Conservation (phyloP, 352 stramenopile genomes). For the Blastocystis sp. region DNA sequence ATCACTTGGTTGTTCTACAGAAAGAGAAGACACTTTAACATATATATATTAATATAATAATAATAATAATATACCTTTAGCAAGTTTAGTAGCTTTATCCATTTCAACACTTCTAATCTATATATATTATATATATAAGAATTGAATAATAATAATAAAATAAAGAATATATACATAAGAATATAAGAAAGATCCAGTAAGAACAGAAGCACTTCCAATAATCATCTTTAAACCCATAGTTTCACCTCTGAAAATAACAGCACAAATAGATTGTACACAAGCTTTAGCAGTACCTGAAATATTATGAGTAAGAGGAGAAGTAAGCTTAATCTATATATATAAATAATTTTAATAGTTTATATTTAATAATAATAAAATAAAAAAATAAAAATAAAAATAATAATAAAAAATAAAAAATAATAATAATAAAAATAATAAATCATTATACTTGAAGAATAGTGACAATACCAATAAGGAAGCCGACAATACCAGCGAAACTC, state of each 20-base stretch:
- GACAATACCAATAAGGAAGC: conserved; percentile 64
- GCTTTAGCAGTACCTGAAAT: conserved; percentile 61
- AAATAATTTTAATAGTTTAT: too few species aligned
- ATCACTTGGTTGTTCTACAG: too few species aligned
- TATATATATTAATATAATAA: too few species aligned
- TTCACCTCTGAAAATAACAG: conserved; percentile 62
- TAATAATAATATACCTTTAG: too few species aligned
- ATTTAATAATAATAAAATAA: too few species aligned
- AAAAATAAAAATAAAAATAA: too few species aligned
- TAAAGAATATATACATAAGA: too few species aligned
- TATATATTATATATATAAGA: too few species aligned
- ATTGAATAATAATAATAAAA: too few species aligned
- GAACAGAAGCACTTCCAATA: conserved; percentile 52
- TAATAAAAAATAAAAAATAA: neutral
- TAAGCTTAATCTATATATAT: conserved; percentile 62
- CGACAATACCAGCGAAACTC: conserved; percentile 55
- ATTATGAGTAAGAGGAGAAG: conserved; percentile 60
- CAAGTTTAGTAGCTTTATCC: too few species aligned
- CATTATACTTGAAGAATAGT: conserved; percentile 56
- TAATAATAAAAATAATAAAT: neutral
- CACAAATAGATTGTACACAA: conserved; percentile 53
- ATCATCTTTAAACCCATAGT: conserved; percentile 50
- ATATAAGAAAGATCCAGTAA: conserved; percentile 54
- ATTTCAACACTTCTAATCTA: too few species aligned
- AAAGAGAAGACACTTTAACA: too few species aligned